Conservation (phyloP, 371 early-diverging fungal species). For the Nematocida parisii region DNA sequence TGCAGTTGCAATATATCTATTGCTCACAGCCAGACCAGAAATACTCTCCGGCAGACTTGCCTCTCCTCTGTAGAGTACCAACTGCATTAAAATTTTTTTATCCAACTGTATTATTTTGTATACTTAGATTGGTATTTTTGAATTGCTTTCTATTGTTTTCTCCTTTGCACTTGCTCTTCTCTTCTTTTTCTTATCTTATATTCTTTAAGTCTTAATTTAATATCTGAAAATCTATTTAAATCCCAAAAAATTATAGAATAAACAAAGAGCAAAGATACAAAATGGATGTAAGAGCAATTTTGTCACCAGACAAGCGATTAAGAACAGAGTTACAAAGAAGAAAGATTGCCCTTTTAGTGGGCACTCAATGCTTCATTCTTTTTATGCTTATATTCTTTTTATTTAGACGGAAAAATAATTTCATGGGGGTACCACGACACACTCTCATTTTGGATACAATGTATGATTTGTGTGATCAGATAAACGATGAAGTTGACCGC, state of each 20-base stretch:
- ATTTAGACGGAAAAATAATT: slow-evolving; percentile 55
- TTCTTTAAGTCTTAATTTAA: slow-evolving; percentile 9
- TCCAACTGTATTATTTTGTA: slow-evolving; percentile 6
- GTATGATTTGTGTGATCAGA: slow-evolving; percentile 30
- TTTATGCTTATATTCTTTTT: slow-evolving; percentile 52
- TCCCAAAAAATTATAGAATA: slow-evolving; percentile 9
- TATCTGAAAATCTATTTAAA: slow-evolving; percentile 17
- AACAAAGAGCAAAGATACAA: slow-evolving; percentile 3
- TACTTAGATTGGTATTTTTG: not conserved
- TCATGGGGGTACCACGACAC: slow-evolving; percentile 10
- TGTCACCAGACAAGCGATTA: not conserved
- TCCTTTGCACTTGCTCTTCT: not conserved
- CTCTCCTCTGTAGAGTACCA: slow-evolving; percentile 27
- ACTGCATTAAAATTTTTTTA: slow-evolving; percentile 25
- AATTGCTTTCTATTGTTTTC: not conserved
- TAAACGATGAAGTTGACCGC: slow-evolving; percentile 42
- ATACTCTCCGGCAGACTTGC: slow-evolving; percentile 11
- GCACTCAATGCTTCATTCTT: slow-evolving; percentile 22
- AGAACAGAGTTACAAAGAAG: slow-evolving; percentile 30
- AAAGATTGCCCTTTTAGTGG: slow-evolving; percentile 23
- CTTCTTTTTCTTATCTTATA: not conserved
- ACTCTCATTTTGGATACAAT: slow-evolving; percentile 10
- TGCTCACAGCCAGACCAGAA: slow-evolving; percentile 25
- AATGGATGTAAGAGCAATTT: not conserved
- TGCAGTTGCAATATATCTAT: slow-evolving; percentile 33